Conservation (phyloP, 495 filamentous ascomycete species). For the Aspergillus egyptiacus region DNA sequence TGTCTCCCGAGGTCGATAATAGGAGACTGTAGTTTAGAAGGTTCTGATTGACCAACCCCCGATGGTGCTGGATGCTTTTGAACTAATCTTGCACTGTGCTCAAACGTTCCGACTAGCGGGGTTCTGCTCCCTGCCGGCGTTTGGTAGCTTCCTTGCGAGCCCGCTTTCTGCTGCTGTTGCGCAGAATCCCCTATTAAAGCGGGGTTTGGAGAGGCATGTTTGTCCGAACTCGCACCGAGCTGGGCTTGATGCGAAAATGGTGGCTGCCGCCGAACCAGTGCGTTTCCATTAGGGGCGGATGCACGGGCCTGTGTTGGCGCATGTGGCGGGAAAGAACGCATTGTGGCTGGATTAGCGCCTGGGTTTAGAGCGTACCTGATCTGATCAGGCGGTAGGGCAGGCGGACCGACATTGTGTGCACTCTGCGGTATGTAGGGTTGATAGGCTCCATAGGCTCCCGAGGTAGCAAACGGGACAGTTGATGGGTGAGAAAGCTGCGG, state of each 20-base stretch:
- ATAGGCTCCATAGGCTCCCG: neutral
- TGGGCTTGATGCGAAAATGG: neutral
- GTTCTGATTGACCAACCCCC: neutral
- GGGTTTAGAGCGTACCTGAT: slow-evolving; percentile 5
- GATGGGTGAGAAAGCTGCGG: neutral
- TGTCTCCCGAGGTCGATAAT: neutral
- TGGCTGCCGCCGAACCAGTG: neutral
- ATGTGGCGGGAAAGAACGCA: no score
- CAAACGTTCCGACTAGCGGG: neutral
- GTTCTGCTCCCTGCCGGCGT: neutral
- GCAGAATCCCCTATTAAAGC: neutral
- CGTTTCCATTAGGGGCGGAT: neutral
- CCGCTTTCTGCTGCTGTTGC: neutral
- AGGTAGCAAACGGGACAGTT: neutral
- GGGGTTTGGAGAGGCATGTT: no score
- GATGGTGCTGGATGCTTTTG: neutral
- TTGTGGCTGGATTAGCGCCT: neutral
- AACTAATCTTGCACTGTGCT: no score
- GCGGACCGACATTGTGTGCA: slow-evolving; percentile 16
- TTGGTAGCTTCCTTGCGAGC: neutral
- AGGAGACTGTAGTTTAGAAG: neutral
- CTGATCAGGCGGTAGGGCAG: slow-evolving; percentile 16
- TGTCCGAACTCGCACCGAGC: neutral
- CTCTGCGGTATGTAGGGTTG: slow-evolving; percentile 2
- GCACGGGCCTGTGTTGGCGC: no score